A percentile compares a stretch with the other conserved stretches of the same genome.
Conservation (phyloP, 2,329 filamentous ascomycete genomes). For the Colletotrichum viniferum region DNA sequence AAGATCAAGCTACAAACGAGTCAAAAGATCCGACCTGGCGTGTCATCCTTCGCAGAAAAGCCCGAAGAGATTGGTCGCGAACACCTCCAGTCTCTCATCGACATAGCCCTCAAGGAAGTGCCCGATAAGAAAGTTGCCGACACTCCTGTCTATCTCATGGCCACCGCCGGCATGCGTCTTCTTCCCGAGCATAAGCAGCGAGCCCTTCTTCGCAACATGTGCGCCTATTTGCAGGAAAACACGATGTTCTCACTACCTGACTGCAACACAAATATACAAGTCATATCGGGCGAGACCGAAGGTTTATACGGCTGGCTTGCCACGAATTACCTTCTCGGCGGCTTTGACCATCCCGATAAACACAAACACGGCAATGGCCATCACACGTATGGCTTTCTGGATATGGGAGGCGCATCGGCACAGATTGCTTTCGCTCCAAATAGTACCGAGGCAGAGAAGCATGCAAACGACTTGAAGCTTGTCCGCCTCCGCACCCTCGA, state of each 20-base stretch:
- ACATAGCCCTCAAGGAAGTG: constrained; percentile 81
- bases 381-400: constrained; percentile 94
- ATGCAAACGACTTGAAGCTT: constrained; percentile 86
- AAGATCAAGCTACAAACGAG: constrained; percentile 84
- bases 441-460: constrained; percentile 84
- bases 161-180: constrained; percentile 93
- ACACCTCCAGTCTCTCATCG: constrained; percentile 78
- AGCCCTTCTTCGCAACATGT: constrained; percentile 77
- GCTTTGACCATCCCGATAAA: constrained; percentile 77
- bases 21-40: constrained; percentile 91
- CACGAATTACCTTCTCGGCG: constrained; percentile 91
- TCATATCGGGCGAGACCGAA: constrained; percentile 95
- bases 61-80: constrained; percentile 79
- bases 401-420: constrained; percentile 97
- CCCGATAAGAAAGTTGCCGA: constrained; percentile 77
- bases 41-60: constrained; percentile 85
- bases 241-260: constrained; percentile 89
- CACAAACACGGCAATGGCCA: constrained; percentile 87
- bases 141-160: constrained; percentile 93
- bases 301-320: constrained; percentile 97
- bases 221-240: constrained; percentile 77
- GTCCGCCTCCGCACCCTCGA: constrained; percentile 84
- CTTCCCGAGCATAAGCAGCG: constrained; percentile 75
- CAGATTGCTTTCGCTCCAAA: constrained; percentile 99
- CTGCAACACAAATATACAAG: constrained; percentile 86